phyloP scores from a whole-genome alignment of 495 filamentous ascomycete genomes.

The Penicillium desertorum region DNA sequence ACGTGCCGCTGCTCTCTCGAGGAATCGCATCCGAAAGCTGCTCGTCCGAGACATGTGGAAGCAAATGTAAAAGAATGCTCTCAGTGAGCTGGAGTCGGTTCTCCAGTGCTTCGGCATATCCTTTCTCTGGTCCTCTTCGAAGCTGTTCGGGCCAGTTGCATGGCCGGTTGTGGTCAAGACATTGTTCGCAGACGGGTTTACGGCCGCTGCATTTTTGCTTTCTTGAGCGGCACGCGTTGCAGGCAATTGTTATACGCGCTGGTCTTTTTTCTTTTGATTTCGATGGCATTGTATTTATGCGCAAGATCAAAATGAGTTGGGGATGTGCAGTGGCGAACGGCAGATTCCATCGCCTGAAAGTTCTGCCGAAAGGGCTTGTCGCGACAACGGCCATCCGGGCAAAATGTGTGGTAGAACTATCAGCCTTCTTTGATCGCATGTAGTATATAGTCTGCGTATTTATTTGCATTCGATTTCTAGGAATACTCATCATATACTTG shows the following conservation, averaged over 20 bases:
- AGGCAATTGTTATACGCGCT: slow-evolving; percentile 36
- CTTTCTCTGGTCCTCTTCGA: slow-evolving; percentile 42
- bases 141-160: slow-evolving; percentile 45
- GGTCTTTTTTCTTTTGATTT: slow-evolving; percentile 23
- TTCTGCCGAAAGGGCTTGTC: slow-evolving; percentile 21
- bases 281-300: background rate
- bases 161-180: slow-evolving; percentile 34
- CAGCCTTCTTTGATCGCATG: background rate
- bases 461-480: background rate
- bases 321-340: slow-evolving; percentile 4
- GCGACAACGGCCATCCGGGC: background rate
- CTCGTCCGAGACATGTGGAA: slow-evolving; percentile 32
- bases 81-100: slow-evolving; percentile 42
- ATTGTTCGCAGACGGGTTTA: slow-evolving; percentile 42
- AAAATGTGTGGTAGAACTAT: slow-evolving; percentile 7
- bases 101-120: slow-evolving; percentile 42
- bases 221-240: slow-evolving; percentile 38
- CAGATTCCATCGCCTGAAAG: slow-evolving; percentile 26
- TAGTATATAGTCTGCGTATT: background rate
- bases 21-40: slow-evolving; percentile 29
- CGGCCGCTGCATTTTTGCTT: slow-evolving; percentile 41
- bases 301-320: background rate
- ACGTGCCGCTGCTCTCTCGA: background rate
- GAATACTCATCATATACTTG: background rate
- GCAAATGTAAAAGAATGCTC: slow-evolving; percentile 30